Conservation (phyloP, 2,329 filamentous ascomycete species). For the Thelonectria olida region DNA sequence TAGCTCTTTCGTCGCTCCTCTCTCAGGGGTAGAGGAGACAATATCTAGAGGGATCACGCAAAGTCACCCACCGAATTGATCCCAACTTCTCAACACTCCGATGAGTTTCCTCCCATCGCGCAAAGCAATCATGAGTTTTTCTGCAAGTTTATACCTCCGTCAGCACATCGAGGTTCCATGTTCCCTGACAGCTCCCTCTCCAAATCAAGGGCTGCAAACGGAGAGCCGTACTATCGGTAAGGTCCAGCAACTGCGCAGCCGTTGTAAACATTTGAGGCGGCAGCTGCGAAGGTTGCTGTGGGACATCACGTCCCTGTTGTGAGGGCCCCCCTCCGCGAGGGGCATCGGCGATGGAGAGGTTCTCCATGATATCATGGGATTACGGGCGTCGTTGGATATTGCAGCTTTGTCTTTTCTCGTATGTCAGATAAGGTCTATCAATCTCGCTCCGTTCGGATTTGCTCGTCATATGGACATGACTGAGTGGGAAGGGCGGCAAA, state of each 20-base stretch:
- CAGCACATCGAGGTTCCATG: slow-evolving; percentile 36
- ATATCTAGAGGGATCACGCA: background rate
- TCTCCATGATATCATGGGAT: slow-evolving; percentile 58
- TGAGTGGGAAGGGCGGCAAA: slow-evolving; percentile 22
- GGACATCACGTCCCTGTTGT: slow-evolving; percentile 43
- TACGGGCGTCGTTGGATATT: background rate
- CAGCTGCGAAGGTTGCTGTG: slow-evolving; percentile 68
- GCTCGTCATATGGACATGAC: slow-evolving; percentile 39
- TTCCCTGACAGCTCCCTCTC: slow-evolving; percentile 4
- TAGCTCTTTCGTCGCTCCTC: background rate
- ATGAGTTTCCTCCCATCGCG: slow-evolving; percentile 95
- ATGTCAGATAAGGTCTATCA: slow-evolving; percentile 29
- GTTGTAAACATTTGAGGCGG: slow-evolving; percentile 99
- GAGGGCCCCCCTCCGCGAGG: slow-evolving; percentile 52
- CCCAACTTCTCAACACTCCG: slow-evolving; percentile 93
- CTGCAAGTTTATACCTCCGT: slow-evolving; percentile 57
- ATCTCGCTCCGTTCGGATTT: slow-evolving; percentile 17
- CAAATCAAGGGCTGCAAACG: slow-evolving; percentile 15
- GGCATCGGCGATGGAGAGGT: slow-evolving; percentile 60
- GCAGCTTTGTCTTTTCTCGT: slow-evolving; percentile 2
- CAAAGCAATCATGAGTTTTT: slow-evolving; percentile 92
- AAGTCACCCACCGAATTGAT: slow-evolving; percentile 84
- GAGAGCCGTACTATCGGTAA: slow-evolving; percentile 87
- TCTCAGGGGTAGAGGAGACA: background rate
- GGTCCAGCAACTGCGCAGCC: slow-evolving; percentile 90